Conservation (phyloP, 495 filamentous ascomycete genomes). For the Lasiosphaeria ovina region DNA sequence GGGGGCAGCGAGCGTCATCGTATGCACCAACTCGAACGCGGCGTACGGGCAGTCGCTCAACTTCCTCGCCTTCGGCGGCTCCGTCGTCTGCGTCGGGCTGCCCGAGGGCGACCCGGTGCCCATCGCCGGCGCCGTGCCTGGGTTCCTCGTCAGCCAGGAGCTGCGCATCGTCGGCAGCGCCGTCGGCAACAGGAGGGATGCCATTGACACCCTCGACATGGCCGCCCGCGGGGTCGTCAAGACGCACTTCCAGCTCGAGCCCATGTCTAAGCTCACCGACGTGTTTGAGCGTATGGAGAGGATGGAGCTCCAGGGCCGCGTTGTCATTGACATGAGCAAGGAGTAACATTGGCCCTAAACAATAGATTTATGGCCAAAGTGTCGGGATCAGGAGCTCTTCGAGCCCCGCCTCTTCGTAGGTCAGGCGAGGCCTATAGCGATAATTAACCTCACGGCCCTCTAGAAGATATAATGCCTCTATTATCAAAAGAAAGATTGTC, state of each 20-base stretch:
- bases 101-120: conserved; percentile 59
- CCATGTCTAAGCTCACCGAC: conserved; percentile 60
- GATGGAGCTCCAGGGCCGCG: conserved; percentile 56
- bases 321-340: conserved; percentile 53
- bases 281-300: conserved; percentile 61
- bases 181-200: conserved; percentile 64
- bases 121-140: conserved; percentile 56
- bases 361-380: too few relatives aligned
- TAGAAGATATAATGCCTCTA: too few relatives aligned
- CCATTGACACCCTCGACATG: conserved; percentile 65
- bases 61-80: conserved; percentile 63
- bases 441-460: too few relatives aligned
- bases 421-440: too few relatives aligned
- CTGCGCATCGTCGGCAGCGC: conserved; percentile 58
- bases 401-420: too few relatives aligned
- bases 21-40: conserved; percentile 62
- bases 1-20: conserved; percentile 62
- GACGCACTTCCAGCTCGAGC: conserved; percentile 55
- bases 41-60: conserved; percentile 61
- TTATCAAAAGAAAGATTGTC: too few relatives aligned
- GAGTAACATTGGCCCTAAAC: background rate
- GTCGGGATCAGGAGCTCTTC: too few relatives aligned
- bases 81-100: conserved; percentile 63
- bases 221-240: conserved; percentile 61
- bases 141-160: conserved; percentile 50